phyloP scores from a whole-genome alignment of 768 basidiomycete species.

The Phlebiopsis flavidoalba region DNA sequence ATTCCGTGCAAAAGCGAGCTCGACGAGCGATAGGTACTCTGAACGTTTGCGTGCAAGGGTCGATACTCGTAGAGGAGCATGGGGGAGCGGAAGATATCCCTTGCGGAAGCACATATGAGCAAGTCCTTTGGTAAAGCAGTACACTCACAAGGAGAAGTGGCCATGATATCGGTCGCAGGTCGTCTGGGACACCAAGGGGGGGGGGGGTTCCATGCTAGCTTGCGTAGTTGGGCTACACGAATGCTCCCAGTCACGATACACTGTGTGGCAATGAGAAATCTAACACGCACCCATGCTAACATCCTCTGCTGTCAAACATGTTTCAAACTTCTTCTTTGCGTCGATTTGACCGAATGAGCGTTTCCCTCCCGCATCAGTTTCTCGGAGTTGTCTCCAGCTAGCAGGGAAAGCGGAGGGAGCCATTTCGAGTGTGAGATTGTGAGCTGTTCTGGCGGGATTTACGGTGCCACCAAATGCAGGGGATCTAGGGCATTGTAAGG shows the following conservation, averaged over 20 bases:
- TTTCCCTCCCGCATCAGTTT: constrained; percentile 67
- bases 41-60: constrained; percentile 86
- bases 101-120: constrained; percentile 25
- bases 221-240: constrained; percentile 71
- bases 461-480: constrained; percentile 45
- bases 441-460: constrained; percentile 19
- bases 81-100: constrained; percentile 89
- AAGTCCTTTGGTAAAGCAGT: neutral
- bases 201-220: constrained; percentile 95
- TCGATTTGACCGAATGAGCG: constrained; percentile 75
- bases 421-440: neutral
- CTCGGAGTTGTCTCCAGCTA: constrained; percentile 27
- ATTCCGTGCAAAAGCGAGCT: constrained; percentile 84
- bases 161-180: constrained; percentile 90
- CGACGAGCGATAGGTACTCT: constrained; percentile 87
- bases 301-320: constrained; percentile 70
- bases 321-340: constrained; percentile 78
- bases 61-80: constrained; percentile 58
- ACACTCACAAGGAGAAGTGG: constrained; percentile 80
- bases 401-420: constrained; percentile 1
- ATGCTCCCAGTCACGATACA: neutral
- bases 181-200: constrained; percentile 83
- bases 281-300: constrained; percentile 70
- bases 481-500: constrained; percentile 45
- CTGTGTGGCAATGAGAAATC: neutral